Conservation (phyloP, 2,329 filamentous ascomycete genomes). For the Colletotrichum salicis region DNA sequence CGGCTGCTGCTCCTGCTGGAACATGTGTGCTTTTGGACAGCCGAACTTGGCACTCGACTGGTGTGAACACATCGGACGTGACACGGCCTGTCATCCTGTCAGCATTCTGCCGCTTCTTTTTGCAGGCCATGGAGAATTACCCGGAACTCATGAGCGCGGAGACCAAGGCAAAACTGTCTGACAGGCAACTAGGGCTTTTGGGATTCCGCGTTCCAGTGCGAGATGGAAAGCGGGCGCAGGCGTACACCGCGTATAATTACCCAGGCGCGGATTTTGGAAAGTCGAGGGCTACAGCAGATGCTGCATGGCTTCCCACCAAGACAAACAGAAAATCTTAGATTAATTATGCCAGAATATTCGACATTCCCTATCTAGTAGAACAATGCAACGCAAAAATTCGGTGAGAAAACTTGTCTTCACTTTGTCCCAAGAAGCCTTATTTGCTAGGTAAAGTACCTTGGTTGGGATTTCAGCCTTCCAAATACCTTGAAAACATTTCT, state of each 20-base stretch:
- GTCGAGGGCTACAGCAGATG: neutral
- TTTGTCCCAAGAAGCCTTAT: too few relatives aligned
- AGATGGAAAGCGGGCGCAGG: neutral
- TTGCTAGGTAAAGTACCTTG: too few relatives aligned
- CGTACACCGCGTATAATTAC: neutral
- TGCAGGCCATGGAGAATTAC: conserved; percentile 9
- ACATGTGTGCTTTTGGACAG: conserved; percentile 11
- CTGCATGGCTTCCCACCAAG: neutral
- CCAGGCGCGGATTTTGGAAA: neutral
- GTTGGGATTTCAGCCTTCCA: too few relatives aligned
- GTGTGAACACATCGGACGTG: neutral
- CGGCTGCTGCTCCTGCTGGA: conserved; percentile 15
- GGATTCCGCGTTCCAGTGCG: conserved; percentile 2
- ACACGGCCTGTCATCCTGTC: conserved; percentile 8
- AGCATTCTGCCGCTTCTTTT: conserved; percentile 2
- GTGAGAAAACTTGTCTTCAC: too few relatives aligned
- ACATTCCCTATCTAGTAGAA: neutral
- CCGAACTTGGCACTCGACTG: conserved; percentile 22
- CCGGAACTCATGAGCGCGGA: neutral
- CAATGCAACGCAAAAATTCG: too few relatives aligned
- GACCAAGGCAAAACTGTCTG: conserved; percentile 2
- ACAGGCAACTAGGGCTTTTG: neutral
- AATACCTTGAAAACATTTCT: too few relatives aligned
- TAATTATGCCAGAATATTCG: too few relatives aligned
- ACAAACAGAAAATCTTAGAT: neutral